Conservation (phyloP, 257 asterid genomes). For the Gentiana macrophylla region DNA sequence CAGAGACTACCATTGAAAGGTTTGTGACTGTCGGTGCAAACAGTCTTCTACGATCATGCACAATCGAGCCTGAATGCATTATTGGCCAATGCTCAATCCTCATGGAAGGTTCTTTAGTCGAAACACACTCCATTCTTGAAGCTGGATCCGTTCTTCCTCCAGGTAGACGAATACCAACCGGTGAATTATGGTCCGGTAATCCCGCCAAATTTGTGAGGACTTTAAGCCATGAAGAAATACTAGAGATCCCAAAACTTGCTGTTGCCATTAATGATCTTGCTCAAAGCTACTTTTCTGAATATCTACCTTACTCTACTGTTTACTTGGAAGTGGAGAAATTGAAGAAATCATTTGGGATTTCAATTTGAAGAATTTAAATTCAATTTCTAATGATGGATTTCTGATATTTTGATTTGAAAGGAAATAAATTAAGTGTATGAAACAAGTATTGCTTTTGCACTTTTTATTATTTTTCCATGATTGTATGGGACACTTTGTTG, state of each 20-base stretch:
- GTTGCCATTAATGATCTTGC: constrained; percentile 77
- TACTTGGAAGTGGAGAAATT: constrained; percentile 94
- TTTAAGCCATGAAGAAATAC: constrained; percentile 73
- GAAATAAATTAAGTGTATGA: neutral
- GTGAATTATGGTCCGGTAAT: constrained; percentile 97
- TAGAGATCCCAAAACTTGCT: constrained; percentile 85
- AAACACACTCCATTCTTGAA: constrained; percentile 85
- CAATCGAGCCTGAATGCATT: constrained; percentile 92
- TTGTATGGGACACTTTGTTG: no score
- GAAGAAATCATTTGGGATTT: constrained; percentile 68
- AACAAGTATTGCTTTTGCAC: neutral
- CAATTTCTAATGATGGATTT: constrained; percentile 1
- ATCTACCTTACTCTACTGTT: constrained; percentile 76
- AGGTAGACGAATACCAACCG: constrained; percentile 86
- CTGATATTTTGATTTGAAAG: neutral
- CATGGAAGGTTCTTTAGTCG: constrained; percentile 92
- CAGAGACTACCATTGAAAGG: constrained; percentile 76
- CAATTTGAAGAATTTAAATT: constrained; percentile 29
- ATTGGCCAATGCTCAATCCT: constrained; percentile 89
- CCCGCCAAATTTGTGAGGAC: constrained; percentile 88
- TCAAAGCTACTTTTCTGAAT: constrained; percentile 64
- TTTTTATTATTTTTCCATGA: no score
- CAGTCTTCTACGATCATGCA: constrained; percentile 82
- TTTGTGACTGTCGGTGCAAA: constrained; percentile 81
- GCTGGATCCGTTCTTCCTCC: constrained; percentile 96